phyloP scores from a whole-genome alignment of 768 basidiomycete genomes.

The Collybia mongolica region DNA sequence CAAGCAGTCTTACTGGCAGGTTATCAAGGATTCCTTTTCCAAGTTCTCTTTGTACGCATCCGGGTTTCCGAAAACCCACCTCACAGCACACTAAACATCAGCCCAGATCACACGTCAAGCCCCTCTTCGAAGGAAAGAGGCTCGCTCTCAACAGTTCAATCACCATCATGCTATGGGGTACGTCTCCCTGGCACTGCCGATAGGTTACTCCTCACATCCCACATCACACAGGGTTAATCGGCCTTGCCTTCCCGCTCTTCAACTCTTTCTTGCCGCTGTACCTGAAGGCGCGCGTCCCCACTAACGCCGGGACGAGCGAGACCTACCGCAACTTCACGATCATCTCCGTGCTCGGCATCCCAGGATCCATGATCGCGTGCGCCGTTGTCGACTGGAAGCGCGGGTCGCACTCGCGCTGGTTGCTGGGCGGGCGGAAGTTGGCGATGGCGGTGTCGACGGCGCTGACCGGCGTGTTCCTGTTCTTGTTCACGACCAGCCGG shows the following conservation, averaged over 20 bases:
- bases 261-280: slow-evolving; percentile 51
- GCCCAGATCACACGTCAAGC: slow-evolving; percentile 44
- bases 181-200: slow-evolving; percentile 15
- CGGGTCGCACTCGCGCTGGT: slow-evolving; percentile 23
- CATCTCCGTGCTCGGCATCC: slow-evolving; percentile 44
- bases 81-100: too few relatives aligned
- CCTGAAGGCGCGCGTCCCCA: slow-evolving; percentile 32
- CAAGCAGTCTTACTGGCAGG: slow-evolving; percentile 23
- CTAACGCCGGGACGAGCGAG: slow-evolving; percentile 16
- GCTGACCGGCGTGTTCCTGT: slow-evolving; percentile 46
- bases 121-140: slow-evolving; percentile 44
- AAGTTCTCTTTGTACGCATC: slow-evolving; percentile 37
- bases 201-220: background rate
- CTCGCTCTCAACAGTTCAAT: slow-evolving; percentile 45
- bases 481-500: slow-evolving; percentile 49
- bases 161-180: slow-evolving; percentile 53
- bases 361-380: slow-evolving; percentile 46
- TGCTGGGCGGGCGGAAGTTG: slow-evolving; percentile 43
- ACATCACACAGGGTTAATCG: slow-evolving; percentile 34
- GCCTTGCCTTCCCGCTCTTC: slow-evolving; percentile 54
- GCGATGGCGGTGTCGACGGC: slow-evolving; percentile 44
- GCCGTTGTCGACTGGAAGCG: slow-evolving; percentile 44
- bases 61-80: background rate
- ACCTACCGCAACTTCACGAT: slow-evolving; percentile 52
- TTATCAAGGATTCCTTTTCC: slow-evolving; percentile 32